Percentiles rank a stretch among this genome's conserved stretches.
Conservation (phyloP, 345 rosid genomes). For the Passiflora organensis region DNA sequence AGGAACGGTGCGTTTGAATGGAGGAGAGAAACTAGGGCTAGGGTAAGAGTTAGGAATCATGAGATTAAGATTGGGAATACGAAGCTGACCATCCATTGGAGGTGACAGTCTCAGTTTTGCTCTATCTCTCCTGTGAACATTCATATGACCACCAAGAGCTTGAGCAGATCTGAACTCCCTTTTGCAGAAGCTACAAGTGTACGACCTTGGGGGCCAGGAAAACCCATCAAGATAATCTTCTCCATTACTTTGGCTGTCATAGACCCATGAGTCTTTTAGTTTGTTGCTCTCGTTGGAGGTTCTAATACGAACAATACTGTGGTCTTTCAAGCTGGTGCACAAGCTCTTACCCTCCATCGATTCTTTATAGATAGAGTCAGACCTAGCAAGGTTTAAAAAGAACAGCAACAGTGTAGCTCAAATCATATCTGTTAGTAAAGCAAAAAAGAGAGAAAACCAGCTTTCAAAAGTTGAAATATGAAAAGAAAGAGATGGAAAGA, state of each 20-base stretch:
- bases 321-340: conserved; percentile 41
- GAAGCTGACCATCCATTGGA: conserved; percentile 34
- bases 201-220: conserved; percentile 97
- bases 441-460: background rate
- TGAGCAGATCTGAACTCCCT: conserved; percentile 94
- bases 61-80: conserved; percentile 41
- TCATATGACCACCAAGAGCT: conserved; percentile 98
- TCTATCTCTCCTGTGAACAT: conserved; percentile 89
- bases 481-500: background rate
- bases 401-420: background rate
- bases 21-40: conserved; percentile 53
- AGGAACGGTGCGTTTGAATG: conserved; percentile 21
- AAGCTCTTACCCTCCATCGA: conserved; percentile 44
- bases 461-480: background rate
- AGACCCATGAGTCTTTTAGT: conserved; percentile 42
- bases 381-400: conserved; percentile 25
- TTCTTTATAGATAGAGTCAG: conserved; percentile 17
- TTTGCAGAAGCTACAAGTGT: conserved; percentile 89
- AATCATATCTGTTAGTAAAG: too few relatives aligned
- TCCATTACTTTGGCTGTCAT: conserved; percentile 30
- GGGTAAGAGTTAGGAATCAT: too few relatives aligned
- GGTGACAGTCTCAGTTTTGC: conserved; percentile 76
- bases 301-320: conserved; percentile 12
- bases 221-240: conserved; percentile 59
- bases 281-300: conserved; percentile 29